These are phyloP conservation scores for Mycena albidolilacea DNA, from an alignment of 768 basidiomycete genomes.

Conservation along the genomic window DNA sequence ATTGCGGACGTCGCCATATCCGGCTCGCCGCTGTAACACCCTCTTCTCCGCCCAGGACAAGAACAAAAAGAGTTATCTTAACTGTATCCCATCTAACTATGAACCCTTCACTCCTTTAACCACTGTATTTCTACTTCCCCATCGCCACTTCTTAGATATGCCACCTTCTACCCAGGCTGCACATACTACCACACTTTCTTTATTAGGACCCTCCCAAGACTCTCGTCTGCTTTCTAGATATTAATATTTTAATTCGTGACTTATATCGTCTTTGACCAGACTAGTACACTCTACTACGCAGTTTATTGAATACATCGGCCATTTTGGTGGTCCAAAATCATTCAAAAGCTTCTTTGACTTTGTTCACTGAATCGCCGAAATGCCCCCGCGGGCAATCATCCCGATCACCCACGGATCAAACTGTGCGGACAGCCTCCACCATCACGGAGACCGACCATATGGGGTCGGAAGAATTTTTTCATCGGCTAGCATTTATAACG, in stretches of 20 bases:
- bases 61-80: constrained; percentile 26
- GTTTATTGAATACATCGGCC: constrained; percentile 27
- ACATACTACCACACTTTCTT: constrained; percentile 37
- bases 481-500: not conserved
- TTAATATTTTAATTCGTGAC: constrained; percentile 34
- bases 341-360: not conserved
- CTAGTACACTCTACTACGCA: constrained; percentile 20
- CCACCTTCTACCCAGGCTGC: constrained; percentile 21
- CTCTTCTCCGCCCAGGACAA: constrained; percentile 30
- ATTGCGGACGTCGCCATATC: constrained; percentile 25
- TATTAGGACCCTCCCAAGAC: not conserved
- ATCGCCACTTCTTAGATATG: constrained; percentile 1
- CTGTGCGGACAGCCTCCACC: constrained; percentile 21
- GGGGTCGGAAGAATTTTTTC: constrained; percentile 9
- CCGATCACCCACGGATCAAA: constrained; percentile 7
- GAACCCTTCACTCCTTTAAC: constrained; percentile 32
- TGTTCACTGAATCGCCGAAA: no score
- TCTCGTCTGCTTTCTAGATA: constrained; percentile 15
- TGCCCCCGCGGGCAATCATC: not conserved
- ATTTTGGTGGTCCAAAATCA: constrained; percentile 22
- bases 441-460: not conserved
- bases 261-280: constrained; percentile 25
- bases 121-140: constrained; percentile 23
- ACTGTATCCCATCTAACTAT: constrained; percentile 27
- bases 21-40: constrained; percentile 36